Base-by-base conservation (phyloP, 129 eudicot species). In the Artemisia annua region DNA sequence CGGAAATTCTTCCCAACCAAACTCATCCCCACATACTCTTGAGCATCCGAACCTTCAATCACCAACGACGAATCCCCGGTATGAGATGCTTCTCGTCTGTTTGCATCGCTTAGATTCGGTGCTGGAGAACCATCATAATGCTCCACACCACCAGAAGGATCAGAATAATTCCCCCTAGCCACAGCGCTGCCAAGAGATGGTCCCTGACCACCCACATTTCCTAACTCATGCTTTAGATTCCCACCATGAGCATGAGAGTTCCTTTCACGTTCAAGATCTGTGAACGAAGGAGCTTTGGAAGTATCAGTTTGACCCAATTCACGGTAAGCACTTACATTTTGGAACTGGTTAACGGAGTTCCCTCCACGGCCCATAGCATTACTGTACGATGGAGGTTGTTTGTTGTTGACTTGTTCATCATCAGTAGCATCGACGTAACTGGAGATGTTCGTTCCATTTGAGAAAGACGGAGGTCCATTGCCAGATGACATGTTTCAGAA, bases 1-100 rank as follows among this genome's bases (percentile, higher is more conserved):
- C 32, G 20, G 63, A 58, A 58, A 58, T 58, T 58, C 63, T 58
- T 58, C 6, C 63, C 30, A 9, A 58, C 63, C 32, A 58, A 7
- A 58, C 63, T 58, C 30, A 18, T 58, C 63, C 63, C 63, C 63
- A 18, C 63, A 19, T 2, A 19, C 8, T 19, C 63, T 18, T 58
- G 24, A 35, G 44, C 44, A 35, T 35, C 44, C 44, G 44, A 5
- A 35, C 44, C 44, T 35, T 35, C 44, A 35, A 19, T 8, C 30
- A 58, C 32, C 20, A 20, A 10, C 32, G 30, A 58, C 15, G 35
- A 58, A 9, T 9, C 30, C 24, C 63, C 63, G 3, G 63, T 58
- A 18, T 20, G 63, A 18, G 63, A 58, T 7, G 13, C 24, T 0
- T 19, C 63, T 58, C 32, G 63, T 58, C 32, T 10, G 11, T 2